A percentile compares a stretch with the other conserved stretches of the same genome.
Conservation (phyloP, 257 asterid species). For the Nicotiana tabacum region DNA sequence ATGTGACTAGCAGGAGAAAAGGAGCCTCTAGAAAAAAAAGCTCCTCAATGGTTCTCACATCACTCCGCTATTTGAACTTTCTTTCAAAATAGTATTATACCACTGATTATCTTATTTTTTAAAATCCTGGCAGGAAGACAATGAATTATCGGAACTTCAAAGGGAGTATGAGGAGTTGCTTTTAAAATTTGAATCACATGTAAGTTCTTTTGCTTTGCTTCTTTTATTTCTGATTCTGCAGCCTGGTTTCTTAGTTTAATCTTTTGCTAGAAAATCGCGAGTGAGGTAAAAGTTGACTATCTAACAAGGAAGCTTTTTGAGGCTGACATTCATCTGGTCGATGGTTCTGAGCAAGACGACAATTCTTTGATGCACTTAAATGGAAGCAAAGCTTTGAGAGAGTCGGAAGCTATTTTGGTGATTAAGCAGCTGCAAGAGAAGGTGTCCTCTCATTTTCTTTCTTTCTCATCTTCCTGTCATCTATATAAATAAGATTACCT, state of each 20-base stretch:
- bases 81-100: background rate
- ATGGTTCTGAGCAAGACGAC: constrained; percentile 22
- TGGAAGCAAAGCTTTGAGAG: constrained; percentile 37
- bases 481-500: background rate
- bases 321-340: constrained; percentile 35
- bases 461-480: constrained; percentile 8
- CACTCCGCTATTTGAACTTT: background rate
- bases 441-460: constrained; percentile 38
- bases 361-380: constrained; percentile 23
- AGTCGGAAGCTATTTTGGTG: constrained; percentile 58
- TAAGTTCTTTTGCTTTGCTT: constrained; percentile 27
- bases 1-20: constrained; percentile 87
- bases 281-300: constrained; percentile 55
- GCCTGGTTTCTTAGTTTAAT: constrained; percentile 1
- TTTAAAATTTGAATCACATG: constrained; percentile 68
- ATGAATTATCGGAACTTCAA: constrained; percentile 42
- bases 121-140: constrained; percentile 50
- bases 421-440: constrained; percentile 85
- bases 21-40: constrained; percentile 53
- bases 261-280: constrained; percentile 51
- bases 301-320: constrained; percentile 59
- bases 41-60: constrained; percentile 51
- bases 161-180: constrained; percentile 66
- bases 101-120: background rate
- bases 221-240: constrained; percentile 20